Evolutionary conservation across 129 eudicot species (phyloP).

Genomic region (Centrapalus pauciflorus): DNA sequence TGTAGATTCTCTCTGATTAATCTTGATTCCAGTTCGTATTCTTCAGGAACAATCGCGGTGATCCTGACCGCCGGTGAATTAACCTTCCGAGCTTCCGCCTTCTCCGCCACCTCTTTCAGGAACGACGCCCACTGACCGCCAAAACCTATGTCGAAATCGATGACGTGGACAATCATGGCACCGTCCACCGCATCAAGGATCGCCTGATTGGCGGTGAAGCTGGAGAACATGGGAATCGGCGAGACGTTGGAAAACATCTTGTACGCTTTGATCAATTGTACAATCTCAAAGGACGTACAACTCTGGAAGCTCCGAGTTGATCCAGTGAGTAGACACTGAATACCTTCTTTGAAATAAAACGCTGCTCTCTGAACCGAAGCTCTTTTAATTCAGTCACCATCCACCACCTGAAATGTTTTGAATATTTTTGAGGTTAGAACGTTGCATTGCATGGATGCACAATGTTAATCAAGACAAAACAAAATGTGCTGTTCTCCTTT

Average conservation of each 20-base stretch:
- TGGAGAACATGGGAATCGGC: constrained; percentile 84
- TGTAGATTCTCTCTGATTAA: constrained; percentile 56
- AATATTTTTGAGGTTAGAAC: too few species aligned
- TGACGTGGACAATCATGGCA: constrained; percentile 58
- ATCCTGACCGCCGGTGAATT: constrained; percentile 45
- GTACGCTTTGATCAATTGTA: constrained; percentile 66
- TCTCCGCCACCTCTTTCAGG: constrained; percentile 68
- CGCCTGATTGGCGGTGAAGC: constrained; percentile 88
- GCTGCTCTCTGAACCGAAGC: constrained; percentile 77
- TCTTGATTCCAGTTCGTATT: constrained; percentile 53
- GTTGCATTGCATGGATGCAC: too few species aligned
- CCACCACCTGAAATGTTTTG: too few species aligned
- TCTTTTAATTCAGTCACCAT: too few species aligned
- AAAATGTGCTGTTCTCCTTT: neutral
- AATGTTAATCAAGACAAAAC: too few species aligned
- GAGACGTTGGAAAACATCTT: constrained; percentile 64
- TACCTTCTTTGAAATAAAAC: constrained; percentile 88
- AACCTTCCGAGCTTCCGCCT: constrained; percentile 36
- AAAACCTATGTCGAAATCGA: constrained; percentile 81
- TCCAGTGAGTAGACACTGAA: constrained; percentile 58
- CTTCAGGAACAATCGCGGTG: constrained; percentile 78
- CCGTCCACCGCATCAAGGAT: constrained; percentile 83
- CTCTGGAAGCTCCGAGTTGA: constrained; percentile 36
- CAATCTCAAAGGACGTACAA: constrained; percentile 38
- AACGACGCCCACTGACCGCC: constrained; percentile 95